These are phyloP conservation scores for Nicotiana otophora DNA, from an alignment of 257 asterid genomes.

Conservation along the genomic window DNA sequence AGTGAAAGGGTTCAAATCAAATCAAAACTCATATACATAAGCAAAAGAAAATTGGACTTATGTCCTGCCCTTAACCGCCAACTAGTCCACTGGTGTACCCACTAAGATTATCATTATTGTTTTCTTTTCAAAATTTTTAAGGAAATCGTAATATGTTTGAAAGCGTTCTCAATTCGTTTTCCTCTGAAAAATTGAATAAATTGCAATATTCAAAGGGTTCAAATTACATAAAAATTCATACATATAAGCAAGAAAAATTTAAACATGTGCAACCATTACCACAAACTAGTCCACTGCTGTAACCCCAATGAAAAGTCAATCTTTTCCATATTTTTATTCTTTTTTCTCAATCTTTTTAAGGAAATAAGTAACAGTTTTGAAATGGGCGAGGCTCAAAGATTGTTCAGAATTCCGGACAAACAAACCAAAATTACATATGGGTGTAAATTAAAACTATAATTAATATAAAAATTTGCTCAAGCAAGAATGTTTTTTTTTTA, in stretches of 20 bases:
- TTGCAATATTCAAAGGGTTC: neutral
- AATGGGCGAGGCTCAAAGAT: neutral
- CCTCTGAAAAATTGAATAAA: neutral
- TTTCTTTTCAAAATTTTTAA: neutral
- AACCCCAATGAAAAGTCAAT: neutral
- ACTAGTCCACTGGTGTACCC: neutral
- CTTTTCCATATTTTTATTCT: neutral
- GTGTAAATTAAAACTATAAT: neutral
- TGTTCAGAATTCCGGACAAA: neutral
- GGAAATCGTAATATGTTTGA: neutral
- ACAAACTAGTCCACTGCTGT: neutral
- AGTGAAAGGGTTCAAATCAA: neutral
- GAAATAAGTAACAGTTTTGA: neutral
- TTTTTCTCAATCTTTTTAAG: neutral
- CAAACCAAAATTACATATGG: neutral
- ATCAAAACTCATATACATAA: neutral
- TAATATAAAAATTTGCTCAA: neutral
- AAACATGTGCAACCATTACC: neutral
- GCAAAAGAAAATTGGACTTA: neutral
- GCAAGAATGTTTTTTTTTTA: neutral
- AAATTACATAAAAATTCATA: neutral
- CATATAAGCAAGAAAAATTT: neutral
- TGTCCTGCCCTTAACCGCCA: neutral
- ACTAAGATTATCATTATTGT: neutral
- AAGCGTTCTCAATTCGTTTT: neutral